Evolutionary conservation across 2,329 filamentous ascomycete species (phyloP).

Genomic region (Colletotrichum sp.): DNA sequence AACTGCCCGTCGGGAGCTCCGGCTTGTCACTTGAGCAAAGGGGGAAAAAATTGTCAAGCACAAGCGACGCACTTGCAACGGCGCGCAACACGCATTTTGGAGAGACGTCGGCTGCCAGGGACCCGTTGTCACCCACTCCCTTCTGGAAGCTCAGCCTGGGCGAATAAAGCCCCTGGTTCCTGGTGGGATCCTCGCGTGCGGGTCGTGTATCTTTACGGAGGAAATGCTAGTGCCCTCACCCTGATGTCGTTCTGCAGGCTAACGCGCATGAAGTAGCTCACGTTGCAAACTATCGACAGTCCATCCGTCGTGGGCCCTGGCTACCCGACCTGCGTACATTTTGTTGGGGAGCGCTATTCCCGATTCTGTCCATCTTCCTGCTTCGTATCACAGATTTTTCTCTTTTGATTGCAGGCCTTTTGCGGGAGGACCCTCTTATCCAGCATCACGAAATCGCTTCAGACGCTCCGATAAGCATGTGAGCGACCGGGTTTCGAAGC

Average conservation of each 20-base stretch:
- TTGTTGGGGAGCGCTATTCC: slow-evolving; percentile 21
- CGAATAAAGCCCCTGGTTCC: slow-evolving; percentile 1
- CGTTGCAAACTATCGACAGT: background rate
- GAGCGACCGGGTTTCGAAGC: background rate
- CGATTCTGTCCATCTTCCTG: background rate
- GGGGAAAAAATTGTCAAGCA: background rate
- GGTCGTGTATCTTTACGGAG: background rate
- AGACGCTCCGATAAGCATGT: background rate
- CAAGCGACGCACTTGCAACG: background rate
- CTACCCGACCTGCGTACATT: slow-evolving; percentile 12
- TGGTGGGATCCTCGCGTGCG: background rate
- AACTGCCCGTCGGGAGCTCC: background rate
- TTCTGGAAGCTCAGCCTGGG: slow-evolving; percentile 15
- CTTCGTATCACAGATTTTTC: slow-evolving; percentile 2
- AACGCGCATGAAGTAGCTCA: slow-evolving; percentile 6
- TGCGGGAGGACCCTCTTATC: slow-evolving; percentile 4
- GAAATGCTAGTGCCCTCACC: background rate
- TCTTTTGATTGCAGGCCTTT: background rate
- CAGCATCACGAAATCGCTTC: background rate
- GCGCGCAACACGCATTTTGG: background rate
- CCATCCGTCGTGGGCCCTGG: slow-evolving; percentile 8
- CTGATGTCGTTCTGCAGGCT: background rate
- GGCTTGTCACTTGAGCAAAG: background rate
- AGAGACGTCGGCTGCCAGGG: background rate
- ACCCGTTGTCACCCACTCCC: background rate